phyloP scores from a whole-genome alignment of 805 yeast species.

The Kazachstania psychrophila region DNA sequence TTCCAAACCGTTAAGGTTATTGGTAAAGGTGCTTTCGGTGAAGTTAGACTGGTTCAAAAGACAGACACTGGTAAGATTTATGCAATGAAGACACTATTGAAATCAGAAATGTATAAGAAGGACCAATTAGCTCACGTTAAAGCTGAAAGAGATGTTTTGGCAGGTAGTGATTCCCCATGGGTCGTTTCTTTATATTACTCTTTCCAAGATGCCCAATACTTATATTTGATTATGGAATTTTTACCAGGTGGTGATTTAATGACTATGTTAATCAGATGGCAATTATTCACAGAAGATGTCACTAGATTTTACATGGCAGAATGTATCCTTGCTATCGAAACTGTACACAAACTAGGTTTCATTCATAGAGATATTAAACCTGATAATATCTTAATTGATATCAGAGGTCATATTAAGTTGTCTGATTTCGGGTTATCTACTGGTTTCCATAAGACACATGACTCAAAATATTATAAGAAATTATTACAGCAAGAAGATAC shows the following conservation, averaged over 20 bases:
- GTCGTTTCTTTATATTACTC: constrained; percentile 75
- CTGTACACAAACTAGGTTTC: constrained; percentile 84
- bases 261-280: constrained; percentile 95
- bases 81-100: constrained; percentile 88
- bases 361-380: constrained; percentile 98
- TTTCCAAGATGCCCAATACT: constrained; percentile 66
- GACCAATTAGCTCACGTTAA: constrained; percentile 93
- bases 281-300: constrained; percentile 85
- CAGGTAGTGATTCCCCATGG: constrained; percentile 84
- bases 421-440: constrained; percentile 85
- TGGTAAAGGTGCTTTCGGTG: constrained; percentile 98
- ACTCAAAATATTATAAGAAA: constrained; percentile 75
- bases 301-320: constrained; percentile 93
- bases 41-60: constrained; percentile 89
- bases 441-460: constrained; percentile 91
- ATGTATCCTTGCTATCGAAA: constrained; percentile 90
- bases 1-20: constrained; percentile 79
- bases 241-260: constrained; percentile 85
- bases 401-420: constrained; percentile 69
- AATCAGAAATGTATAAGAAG: constrained; percentile 87
- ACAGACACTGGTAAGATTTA: constrained; percentile 80
- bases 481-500: constrained; percentile 56
- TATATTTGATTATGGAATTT: constrained; percentile 87
- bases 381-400: constrained; percentile 84
- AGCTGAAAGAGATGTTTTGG: constrained; percentile 92